Evolutionary conservation across 2,329 filamentous ascomycete genomes (phyloP).

Genomic region (Alternaria consortialis): DNA sequence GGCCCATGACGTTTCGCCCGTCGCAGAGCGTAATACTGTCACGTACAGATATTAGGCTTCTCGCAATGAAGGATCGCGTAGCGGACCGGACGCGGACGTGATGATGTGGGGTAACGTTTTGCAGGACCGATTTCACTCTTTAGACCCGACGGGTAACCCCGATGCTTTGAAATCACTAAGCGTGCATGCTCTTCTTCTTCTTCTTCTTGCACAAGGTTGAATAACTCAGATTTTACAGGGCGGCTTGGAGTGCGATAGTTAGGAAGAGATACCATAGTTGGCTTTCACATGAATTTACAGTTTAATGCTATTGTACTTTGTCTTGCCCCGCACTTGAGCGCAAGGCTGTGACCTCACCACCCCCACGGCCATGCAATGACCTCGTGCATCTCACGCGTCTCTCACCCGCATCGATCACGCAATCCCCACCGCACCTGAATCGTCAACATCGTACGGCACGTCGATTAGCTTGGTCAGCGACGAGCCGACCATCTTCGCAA

Average conservation of each 20-base stretch:
- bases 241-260: conserved; percentile 7
- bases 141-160: conserved; percentile 8
- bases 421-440: conserved; percentile 6
- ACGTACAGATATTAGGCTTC: conserved; percentile 48
- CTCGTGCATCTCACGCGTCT: conserved; percentile 20
- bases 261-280: conserved; percentile 22
- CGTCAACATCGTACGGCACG: conserved; percentile 9
- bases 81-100: conserved; percentile 18
- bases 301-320: conserved; percentile 1
- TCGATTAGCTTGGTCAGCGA: conserved; percentile 12
- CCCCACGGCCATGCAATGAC: conserved; percentile 29
- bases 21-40: conserved; percentile 48
- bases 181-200: not conserved
- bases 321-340: conserved; percentile 18
- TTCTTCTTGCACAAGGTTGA: not conserved
- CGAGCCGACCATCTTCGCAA: conserved; percentile 19
- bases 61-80: conserved; percentile 12
- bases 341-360: conserved; percentile 27
- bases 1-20: conserved; percentile 45
- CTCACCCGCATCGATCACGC: conserved; percentile 23
- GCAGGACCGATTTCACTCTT: conserved; percentile 1
- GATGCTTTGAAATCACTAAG: conserved; percentile 16
- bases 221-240: not conserved
- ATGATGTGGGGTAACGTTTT: conserved; percentile 23
- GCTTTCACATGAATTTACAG: conserved; percentile 4